These are phyloP conservation scores for Phytophthora sp. DNA, from an alignment of 352 stramenopile species.

Conservation along the genomic window DNA sequence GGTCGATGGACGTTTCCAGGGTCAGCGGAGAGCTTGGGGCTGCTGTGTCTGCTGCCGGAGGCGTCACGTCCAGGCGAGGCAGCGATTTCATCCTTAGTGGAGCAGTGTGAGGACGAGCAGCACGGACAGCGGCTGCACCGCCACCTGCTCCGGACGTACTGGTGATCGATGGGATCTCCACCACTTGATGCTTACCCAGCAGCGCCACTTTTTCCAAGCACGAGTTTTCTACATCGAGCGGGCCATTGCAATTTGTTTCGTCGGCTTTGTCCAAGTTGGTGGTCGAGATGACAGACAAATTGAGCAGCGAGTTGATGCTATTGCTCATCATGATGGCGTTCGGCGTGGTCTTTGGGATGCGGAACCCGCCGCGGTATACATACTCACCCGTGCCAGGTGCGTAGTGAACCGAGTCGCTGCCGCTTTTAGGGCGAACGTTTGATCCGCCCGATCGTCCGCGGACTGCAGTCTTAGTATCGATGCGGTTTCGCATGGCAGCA, in stretches of 20 bases:
- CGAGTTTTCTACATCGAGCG: conserved; percentile 35
- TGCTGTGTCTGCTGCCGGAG: background rate
- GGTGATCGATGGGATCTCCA: conserved; percentile 24
- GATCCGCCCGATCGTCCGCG: conserved; percentile 48
- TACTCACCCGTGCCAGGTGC: conserved; percentile 52
- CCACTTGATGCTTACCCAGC: conserved; percentile 37
- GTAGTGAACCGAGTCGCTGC: conserved; percentile 41
- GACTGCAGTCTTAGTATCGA: conserved; percentile 58
- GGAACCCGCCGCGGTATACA: conserved; percentile 68
- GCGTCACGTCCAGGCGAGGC: conserved; percentile 37
- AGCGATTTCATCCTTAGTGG: conserved; percentile 60
- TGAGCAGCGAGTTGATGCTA: conserved; percentile 23
- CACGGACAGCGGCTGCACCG: conserved; percentile 17
- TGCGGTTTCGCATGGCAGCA: conserved; percentile 33
- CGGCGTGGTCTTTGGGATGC: conserved; percentile 41
- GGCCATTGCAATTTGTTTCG: background rate
- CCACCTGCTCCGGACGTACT: background rate
- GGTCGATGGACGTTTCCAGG: background rate
- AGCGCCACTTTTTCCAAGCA: conserved; percentile 54
- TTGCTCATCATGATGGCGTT: conserved; percentile 8
- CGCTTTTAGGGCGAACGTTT: conserved; percentile 36
- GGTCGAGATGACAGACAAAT: conserved; percentile 5
- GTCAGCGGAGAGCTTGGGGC: background rate
- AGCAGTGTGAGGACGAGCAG: conserved; percentile 48
- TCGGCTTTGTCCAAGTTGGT: background rate